These are phyloP conservation scores for Cicer judaicum DNA, from an alignment of 306 rosid species.

Conservation along the genomic window DNA sequence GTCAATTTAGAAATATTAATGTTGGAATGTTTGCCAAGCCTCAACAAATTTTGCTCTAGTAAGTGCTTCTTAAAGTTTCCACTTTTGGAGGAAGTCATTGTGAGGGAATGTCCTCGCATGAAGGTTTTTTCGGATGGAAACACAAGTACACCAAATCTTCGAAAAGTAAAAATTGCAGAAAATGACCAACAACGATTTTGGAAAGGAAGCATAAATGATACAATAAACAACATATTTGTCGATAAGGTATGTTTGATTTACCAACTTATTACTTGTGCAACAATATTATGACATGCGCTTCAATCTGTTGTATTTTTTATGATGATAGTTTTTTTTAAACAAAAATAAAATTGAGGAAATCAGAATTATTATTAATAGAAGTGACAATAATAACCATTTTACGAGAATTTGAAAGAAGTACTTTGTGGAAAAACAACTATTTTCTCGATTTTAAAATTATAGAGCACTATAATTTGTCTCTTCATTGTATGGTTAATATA, in stretches of 20 bases:
- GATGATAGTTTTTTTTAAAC: too few species aligned
- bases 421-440: too few species aligned
- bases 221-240: neutral
- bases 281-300: too few species aligned
- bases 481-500: neutral
- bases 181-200: neutral
- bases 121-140: neutral
- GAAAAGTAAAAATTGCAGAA: neutral
- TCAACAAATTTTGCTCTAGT: neutral
- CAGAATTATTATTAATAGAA: too few species aligned
- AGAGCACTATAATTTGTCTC: neutral
- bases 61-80: neutral
- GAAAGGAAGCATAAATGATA: neutral
- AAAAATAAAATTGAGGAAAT: too few species aligned
- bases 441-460: too few species aligned
- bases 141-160: neutral
- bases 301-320: too few species aligned
- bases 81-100: neutral
- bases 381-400: too few species aligned
- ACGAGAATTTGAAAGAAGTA: too few species aligned
- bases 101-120: slow-evolving; percentile 14
- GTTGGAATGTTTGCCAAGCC: neutral
- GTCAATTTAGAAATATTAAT: neutral
- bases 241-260: neutral
- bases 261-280: too few species aligned